Conservation (phyloP, 805 yeast genomes). For the Yamadazyma philogaea region DNA sequence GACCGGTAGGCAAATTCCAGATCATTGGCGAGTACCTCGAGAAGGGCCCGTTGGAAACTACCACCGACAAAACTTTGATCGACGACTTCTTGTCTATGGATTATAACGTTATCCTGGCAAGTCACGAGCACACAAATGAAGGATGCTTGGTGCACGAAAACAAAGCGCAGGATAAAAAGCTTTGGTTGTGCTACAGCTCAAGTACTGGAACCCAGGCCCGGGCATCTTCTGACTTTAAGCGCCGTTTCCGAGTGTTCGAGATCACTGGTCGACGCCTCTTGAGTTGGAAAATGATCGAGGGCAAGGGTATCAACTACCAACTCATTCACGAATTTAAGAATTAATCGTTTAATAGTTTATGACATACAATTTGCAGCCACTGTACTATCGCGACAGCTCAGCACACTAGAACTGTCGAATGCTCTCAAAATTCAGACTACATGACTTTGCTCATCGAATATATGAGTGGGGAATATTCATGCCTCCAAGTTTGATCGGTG, state of each 20-base stretch:
- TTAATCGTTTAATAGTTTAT: background rate
- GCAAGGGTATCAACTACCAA: slow-evolving; percentile 29
- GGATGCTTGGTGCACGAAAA: slow-evolving; percentile 31
- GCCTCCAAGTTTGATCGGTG: too few species aligned
- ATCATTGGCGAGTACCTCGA: slow-evolving; percentile 39
- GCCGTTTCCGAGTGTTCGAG: slow-evolving; percentile 35
- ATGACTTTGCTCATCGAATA: too few species aligned
- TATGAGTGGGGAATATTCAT: too few species aligned
- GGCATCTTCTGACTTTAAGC: slow-evolving; percentile 27
- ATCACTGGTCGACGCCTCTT: slow-evolving; percentile 24
- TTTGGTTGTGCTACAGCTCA: slow-evolving; percentile 41
- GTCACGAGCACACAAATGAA: slow-evolving; percentile 45
- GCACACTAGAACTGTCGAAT: too few species aligned
- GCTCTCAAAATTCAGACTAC: too few species aligned
- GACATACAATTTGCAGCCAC: background rate
- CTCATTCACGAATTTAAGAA: slow-evolving; percentile 14
- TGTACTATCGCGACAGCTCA: too few species aligned
- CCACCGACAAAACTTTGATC: slow-evolving; percentile 26
- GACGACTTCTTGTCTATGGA: slow-evolving; percentile 35
- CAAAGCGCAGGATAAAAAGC: slow-evolving; percentile 3
- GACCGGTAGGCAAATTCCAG: slow-evolving; percentile 37
- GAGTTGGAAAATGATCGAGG: slow-evolving; percentile 39
- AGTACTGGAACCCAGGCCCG: slow-evolving; percentile 37
- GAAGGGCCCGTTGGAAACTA: slow-evolving; percentile 31
- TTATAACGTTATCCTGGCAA: slow-evolving; percentile 37